phyloP scores from a whole-genome alignment of 2,329 filamentous ascomycete genomes.

The Xylaria sp. region DNA sequence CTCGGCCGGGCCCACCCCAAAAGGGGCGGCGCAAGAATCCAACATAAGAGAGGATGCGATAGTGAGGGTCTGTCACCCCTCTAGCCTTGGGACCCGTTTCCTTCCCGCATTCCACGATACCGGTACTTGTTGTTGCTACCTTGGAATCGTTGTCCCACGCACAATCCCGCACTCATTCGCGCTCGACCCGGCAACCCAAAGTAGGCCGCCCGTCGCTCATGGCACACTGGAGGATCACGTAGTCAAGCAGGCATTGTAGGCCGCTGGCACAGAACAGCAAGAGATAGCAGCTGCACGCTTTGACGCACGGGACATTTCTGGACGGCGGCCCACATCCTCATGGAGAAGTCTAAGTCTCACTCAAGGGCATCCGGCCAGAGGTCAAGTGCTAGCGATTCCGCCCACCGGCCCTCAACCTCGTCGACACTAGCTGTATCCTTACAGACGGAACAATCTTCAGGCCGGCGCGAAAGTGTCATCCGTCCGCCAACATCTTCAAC shows the following conservation, averaged over 20 bases:
- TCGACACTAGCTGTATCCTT: conserved; percentile 1
- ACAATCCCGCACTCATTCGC: neutral
- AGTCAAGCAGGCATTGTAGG: conserved; percentile 4
- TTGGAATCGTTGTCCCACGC: conserved; percentile 1
- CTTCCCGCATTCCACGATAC: conserved; percentile 8
- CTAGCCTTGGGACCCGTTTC: conserved; percentile 14
- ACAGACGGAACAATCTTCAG: conserved; percentile 12
- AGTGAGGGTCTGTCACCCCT: conserved; percentile 13
- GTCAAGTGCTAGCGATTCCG: neutral
- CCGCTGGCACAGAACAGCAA: neutral
- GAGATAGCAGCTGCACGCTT: conserved; percentile 1
- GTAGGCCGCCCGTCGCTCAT: neutral
- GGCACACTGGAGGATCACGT: conserved; percentile 7
- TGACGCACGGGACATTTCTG: neutral
- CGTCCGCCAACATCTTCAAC: conserved; percentile 18
- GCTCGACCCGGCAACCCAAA: neutral
- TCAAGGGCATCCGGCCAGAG: neutral
- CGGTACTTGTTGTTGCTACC: neutral
- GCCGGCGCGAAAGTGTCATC: conserved; percentile 1
- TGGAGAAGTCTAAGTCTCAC: conserved; percentile 10
- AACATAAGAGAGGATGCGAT: conserved; percentile 16
- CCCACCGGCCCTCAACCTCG: conserved; percentile 10
- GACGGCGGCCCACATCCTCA: conserved; percentile 4
- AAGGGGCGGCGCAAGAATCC: conserved; percentile 7
- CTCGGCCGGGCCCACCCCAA: conserved; percentile 9